Percentiles rank a stretch among this genome's conserved stretches.
These are phyloP conservation scores for Phytophthora colocasiae DNA, from an alignment of 352 stramenopile species.

Conservation along the genomic window DNA sequence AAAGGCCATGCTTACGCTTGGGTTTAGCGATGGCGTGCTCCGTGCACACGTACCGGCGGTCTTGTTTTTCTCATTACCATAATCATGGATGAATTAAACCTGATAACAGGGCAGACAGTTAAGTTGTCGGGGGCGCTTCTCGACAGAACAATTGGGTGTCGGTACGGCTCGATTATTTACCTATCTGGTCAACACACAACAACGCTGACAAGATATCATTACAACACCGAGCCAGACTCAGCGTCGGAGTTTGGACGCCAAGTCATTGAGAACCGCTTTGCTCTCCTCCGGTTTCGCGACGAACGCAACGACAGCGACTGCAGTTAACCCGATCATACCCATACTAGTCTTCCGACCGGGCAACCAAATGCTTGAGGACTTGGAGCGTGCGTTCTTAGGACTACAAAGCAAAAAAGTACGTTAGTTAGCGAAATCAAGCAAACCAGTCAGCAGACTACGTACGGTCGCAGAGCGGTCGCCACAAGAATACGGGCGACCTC, in stretches of 20 bases:
- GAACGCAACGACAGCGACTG: conserved; percentile 24
- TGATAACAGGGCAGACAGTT: too few relatives aligned
- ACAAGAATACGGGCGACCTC: conserved; percentile 47
- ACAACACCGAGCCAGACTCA: conserved; percentile 20
- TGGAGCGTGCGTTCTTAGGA: conserved; percentile 61
- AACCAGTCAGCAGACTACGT: conserved; percentile 27
- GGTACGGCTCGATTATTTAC: too few relatives aligned
- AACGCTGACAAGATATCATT: conserved; percentile 9
- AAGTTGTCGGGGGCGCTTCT: too few relatives aligned
- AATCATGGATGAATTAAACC: too few relatives aligned
- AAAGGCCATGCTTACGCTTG: too few relatives aligned
- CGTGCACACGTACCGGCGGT: too few relatives aligned
- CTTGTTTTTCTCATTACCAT: too few relatives aligned
- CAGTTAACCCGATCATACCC: conserved; percentile 18
- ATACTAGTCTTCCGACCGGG: conserved; percentile 22
- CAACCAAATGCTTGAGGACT: conserved; percentile 40
- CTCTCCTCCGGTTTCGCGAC: conserved; percentile 42
- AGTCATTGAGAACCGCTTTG: conserved; percentile 30
- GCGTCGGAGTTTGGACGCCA: conserved; percentile 36
- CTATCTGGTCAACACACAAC: too few relatives aligned
- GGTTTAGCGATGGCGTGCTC: too few relatives aligned
- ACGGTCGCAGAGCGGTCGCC: conserved; percentile 61
- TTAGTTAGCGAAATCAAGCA: neutral
- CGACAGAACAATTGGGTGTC: too few relatives aligned
- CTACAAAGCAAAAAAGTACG: conserved; percentile 26